A percentile compares a stretch with the other conserved stretches of the same genome.
These are phyloP conservation scores for Hirschioporus abietinus DNA, from an alignment of 768 basidiomycete species.

Conservation along the genomic window DNA sequence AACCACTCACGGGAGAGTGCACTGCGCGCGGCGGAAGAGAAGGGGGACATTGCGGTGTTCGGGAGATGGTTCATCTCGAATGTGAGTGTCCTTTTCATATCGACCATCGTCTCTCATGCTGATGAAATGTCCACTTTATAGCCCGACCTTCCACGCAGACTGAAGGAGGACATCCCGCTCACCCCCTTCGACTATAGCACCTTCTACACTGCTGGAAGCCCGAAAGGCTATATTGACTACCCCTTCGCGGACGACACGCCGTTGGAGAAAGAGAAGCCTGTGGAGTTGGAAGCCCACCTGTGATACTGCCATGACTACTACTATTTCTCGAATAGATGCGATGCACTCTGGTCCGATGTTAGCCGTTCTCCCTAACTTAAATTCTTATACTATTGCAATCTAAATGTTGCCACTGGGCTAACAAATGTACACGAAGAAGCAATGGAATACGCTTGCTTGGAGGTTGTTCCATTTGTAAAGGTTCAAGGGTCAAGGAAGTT, in stretches of 20 bases:
- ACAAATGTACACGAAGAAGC: too few relatives aligned
- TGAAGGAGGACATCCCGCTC: background rate
- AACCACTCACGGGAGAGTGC: slow-evolving; percentile 18
- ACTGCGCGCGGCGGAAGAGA: slow-evolving; percentile 12
- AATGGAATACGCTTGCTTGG: too few relatives aligned
- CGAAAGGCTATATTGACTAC: slow-evolving; percentile 3
- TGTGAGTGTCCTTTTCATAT: slow-evolving; percentile 15
- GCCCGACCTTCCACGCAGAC: background rate
- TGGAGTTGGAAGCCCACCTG: too few relatives aligned
- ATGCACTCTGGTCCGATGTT: too few relatives aligned
- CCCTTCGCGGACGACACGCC: slow-evolving; percentile 1
- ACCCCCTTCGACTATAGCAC: background rate
- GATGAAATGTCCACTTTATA: background rate
- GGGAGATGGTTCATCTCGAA: slow-evolving; percentile 23
- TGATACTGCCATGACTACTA: too few relatives aligned
- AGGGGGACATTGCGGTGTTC: slow-evolving; percentile 18
- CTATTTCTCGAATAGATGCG: too few relatives aligned
- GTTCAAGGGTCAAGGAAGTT: too few relatives aligned
- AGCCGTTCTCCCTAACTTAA: too few relatives aligned
- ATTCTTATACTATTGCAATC: too few relatives aligned
- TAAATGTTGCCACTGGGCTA: too few relatives aligned
- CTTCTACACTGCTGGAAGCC: background rate
- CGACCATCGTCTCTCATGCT: background rate
- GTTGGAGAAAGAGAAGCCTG: background rate
- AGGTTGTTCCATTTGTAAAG: too few relatives aligned